A percentile compares a stretch with the other conserved stretches of the same genome.
Evolutionary conservation across 2,329 filamentous ascomycete species (phyloP).

Genomic region (Lecanicillium sp.): DNA sequence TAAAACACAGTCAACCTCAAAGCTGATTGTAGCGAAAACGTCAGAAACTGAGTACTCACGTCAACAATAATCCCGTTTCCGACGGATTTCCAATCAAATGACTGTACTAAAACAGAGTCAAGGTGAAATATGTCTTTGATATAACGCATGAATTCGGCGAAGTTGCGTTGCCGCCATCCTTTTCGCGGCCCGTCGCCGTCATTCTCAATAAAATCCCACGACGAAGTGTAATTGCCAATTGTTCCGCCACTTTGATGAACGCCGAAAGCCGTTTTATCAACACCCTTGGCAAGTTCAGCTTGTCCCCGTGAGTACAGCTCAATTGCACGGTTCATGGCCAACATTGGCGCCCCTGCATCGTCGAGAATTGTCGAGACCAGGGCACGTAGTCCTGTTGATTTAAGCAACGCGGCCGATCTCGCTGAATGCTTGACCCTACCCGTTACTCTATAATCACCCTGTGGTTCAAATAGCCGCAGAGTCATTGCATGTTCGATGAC

Average conservation of each 20-base stretch:
- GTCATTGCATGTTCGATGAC: slow-evolving; percentile 29
- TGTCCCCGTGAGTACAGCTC: slow-evolving; percentile 22
- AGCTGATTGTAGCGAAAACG: no score
- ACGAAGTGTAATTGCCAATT: slow-evolving; percentile 21
- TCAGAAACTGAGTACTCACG: slow-evolving; percentile 21
- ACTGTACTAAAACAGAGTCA: slow-evolving; percentile 22
- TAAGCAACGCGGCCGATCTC: slow-evolving; percentile 28
- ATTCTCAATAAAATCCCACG: slow-evolving; percentile 32
- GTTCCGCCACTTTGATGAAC: slow-evolving; percentile 24
- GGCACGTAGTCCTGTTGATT: slow-evolving; percentile 22
- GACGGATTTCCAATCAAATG: slow-evolving; percentile 26
- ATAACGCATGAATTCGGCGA: slow-evolving; percentile 31
- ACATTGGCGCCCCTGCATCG: slow-evolving; percentile 27
- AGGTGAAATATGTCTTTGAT: slow-evolving; percentile 30
- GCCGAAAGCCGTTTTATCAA: slow-evolving; percentile 27
- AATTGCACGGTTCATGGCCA: slow-evolving; percentile 24
- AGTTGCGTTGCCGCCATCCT: slow-evolving; percentile 29
- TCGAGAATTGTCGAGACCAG: slow-evolving; percentile 29
- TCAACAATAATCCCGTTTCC: slow-evolving; percentile 30
- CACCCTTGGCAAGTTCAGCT: slow-evolving; percentile 21
- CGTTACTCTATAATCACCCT: slow-evolving; percentile 14
- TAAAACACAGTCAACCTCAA: slow-evolving; percentile 12
- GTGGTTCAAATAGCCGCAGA: slow-evolving; percentile 26
- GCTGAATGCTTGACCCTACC: slow-evolving; percentile 26
- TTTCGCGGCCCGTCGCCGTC: slow-evolving; percentile 28